Percentiles rank a stretch among this genome's conserved stretches.
Conservation (phyloP, 805 yeast species). For the Suhomyces tanzawaensis region DNA sequence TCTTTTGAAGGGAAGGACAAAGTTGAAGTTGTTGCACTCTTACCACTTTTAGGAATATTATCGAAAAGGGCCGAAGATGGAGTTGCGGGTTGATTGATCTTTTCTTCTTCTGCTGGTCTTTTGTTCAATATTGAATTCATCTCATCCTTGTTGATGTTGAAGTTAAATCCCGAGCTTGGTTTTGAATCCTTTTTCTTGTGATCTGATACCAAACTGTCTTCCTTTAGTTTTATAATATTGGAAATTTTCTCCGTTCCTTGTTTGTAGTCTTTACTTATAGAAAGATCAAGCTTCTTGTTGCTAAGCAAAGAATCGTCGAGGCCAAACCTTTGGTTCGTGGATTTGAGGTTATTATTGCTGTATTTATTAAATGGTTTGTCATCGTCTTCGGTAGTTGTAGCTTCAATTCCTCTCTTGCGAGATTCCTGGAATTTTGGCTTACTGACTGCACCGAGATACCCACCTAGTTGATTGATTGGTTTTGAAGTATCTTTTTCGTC, state of each 20-base stretch:
- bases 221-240: conserved; percentile 32
- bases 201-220: conserved; percentile 6
- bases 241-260: conserved; percentile 24
- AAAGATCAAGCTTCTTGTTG: conserved; percentile 13
- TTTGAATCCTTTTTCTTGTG: conserved; percentile 9
- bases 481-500: conserved; percentile 12
- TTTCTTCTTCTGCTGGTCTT: conserved; percentile 11
- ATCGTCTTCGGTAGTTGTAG: conserved; percentile 6
- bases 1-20: too few relatives aligned
- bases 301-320: conserved; percentile 16
- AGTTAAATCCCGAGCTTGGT: conserved; percentile 40
- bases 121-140: conserved; percentile 23
- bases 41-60: too few relatives aligned
- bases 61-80: too few relatives aligned
- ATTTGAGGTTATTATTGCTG: conserved; percentile 10
- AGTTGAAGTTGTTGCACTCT: too few relatives aligned
- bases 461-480: conserved; percentile 20
- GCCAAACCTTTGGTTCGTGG: conserved; percentile 16
- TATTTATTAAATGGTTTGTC: conserved; percentile 7
- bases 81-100: conserved; percentile 14
- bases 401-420: background rate
- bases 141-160: conserved; percentile 29
- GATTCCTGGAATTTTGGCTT: conserved; percentile 28
- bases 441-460: conserved; percentile 34
- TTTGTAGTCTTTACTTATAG: conserved; percentile 28